Evolutionary conservation across 2,329 filamentous ascomycete species (phyloP), one percentile per base, ranked within the genome.

Genomic region (Diplodia intermedia): DNA sequence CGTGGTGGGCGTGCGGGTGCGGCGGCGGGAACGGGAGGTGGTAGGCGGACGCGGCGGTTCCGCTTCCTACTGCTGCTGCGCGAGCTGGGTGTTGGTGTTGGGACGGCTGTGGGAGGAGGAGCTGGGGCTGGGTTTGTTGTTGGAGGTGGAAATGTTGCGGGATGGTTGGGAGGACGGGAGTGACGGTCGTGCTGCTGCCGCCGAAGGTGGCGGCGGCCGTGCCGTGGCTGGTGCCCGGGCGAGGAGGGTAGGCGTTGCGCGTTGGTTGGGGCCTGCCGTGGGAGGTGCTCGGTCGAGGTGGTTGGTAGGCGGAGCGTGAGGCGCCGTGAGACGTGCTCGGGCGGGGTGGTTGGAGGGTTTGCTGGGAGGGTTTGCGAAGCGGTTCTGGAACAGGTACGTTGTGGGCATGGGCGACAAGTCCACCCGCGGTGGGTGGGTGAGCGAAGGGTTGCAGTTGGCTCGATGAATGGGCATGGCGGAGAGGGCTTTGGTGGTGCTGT

Each of bases 151-250:
- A 4, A 4, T 31, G 5, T 43, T 31, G 56, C 20, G 38, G 56
- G 14, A 60, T 38, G 23, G 33, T 15, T 12, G 56, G 56, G 7
- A 60, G 56, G 3, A 60, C 8, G 4, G 56, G 56, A 1, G 56
- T 23, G 2, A 18, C 23, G 38, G 20, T n/a, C n/a, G n/a, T 26
- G 26, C 2, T 23, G 38, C 36, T 60, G 56, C 23, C 20, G 56
- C 38, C 23, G 12, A 29, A 20, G 23, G 14, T 29, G 38, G 12
- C 23, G 56, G 36, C 56, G 23, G 38, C 23, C 9, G 38, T 60
- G 36, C 56, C 47, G 56, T 60, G 38, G 56, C 56, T 60, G 38
- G 56, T 60, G 20, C 56, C 56, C 2, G 56, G 56, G 3, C 56
- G 56, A 23, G 38, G 38, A 47, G 36, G n/a, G 36, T 26, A 14